Evolutionary conservation across 768 basidiomycete species (phyloP).

Genomic region (Suillus luteus): DNA sequence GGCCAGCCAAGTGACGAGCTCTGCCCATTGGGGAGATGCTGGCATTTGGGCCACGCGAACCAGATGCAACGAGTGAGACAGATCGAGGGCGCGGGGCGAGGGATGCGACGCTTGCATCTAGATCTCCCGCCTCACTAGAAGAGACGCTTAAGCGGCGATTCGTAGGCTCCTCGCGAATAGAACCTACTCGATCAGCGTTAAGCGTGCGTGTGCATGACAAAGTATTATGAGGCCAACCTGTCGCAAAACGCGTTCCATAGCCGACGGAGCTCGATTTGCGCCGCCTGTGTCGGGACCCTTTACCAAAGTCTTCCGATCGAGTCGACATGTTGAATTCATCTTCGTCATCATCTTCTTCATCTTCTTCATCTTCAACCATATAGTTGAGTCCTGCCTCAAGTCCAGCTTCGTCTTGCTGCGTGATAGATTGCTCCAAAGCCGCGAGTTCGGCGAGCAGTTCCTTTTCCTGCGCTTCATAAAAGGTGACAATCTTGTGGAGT

Average conservation of each 20-base stretch:
- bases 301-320: conserved; percentile 27
- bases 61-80: conserved; percentile 17
- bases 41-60: conserved; percentile 24
- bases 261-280: conserved; percentile 36
- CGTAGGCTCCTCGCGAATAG: conserved; percentile 12
- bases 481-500: conserved; percentile 73
- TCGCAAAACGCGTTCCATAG: conserved; percentile 26
- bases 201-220: not conserved
- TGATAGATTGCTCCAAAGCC: conserved; percentile 58
- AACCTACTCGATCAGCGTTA: conserved; percentile 11
- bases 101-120: conserved; percentile 43
- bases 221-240: conserved; percentile 18
- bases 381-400: conserved; percentile 52
- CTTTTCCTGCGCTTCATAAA: conserved; percentile 78
- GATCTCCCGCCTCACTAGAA: conserved; percentile 45
- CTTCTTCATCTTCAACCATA: conserved; percentile 46
- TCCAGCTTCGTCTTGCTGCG: conserved; percentile 61
- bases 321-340: conserved; percentile 33
- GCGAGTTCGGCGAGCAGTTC: conserved; percentile 65
- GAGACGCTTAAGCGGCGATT: conserved; percentile 45
- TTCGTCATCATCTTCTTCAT: conserved; percentile 62
- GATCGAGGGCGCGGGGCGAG: conserved; percentile 18
- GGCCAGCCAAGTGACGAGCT: conserved; percentile 44
- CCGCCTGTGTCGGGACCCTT: conserved; percentile 35
- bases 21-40: conserved; percentile 38